phyloP scores from a whole-genome alignment of 2,329 filamentous ascomycete species.

The Apiospora arundinis region DNA sequence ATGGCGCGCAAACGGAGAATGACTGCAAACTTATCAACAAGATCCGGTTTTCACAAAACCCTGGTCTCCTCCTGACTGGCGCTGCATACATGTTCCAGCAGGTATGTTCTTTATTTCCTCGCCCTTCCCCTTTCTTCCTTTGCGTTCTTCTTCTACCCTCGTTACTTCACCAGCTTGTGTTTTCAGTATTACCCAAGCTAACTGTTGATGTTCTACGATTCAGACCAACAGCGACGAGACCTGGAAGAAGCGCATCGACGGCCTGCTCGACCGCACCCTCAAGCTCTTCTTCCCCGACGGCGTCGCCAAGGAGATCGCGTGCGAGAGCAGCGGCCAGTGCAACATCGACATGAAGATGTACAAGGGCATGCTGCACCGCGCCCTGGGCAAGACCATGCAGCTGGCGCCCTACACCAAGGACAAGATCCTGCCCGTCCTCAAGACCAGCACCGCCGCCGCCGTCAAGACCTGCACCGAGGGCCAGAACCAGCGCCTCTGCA shows the following conservation, averaged over 20 bases:
- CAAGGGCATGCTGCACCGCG: constrained; percentile 64
- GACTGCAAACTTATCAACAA: constrained; percentile 53
- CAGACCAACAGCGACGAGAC: constrained; percentile 35
- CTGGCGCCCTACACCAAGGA: constrained; percentile 44
- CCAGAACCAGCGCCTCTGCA: constrained; percentile 50
- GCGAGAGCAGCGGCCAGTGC: constrained; percentile 54
- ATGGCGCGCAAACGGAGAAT: constrained; percentile 49
- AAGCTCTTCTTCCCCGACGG: constrained; percentile 52
- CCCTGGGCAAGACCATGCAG: constrained; percentile 48
- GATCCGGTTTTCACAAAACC: constrained; percentile 59
- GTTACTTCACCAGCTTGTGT: too few species aligned
- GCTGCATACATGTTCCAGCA: constrained; percentile 51
- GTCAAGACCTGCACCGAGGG: constrained; percentile 40
- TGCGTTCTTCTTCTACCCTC: background rate
- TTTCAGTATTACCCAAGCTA: background rate
- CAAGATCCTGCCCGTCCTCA: constrained; percentile 45
- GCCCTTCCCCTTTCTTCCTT: background rate
- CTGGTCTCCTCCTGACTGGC: constrained; percentile 53
- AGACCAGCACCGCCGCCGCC: constrained; percentile 47
- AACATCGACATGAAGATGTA: constrained; percentile 62
- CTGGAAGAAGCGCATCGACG: constrained; percentile 55
- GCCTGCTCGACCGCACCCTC: constrained; percentile 52
- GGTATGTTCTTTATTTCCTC: constrained; percentile 30
- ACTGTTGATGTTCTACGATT: too few species aligned
- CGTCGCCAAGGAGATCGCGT: constrained; percentile 59